Percentiles rank a stretch among this genome's conserved stretches.
These are phyloP conservation scores for Paralagenidium karlingii DNA, from an alignment of 352 stramenopile species.

Conservation along the genomic window DNA sequence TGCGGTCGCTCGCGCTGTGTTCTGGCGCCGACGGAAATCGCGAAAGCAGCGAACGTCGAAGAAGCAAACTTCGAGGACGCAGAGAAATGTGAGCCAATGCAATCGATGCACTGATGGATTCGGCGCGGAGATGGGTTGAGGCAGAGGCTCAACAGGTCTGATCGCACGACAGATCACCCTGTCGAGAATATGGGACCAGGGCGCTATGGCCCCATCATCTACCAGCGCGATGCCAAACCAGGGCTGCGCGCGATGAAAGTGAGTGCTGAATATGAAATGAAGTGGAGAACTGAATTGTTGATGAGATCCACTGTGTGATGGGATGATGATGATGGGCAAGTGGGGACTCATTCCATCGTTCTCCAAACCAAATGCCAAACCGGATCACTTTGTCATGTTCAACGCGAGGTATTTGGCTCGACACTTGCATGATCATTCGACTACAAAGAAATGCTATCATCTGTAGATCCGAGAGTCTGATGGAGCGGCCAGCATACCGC, in stretches of 20 bases:
- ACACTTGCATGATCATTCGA: background rate
- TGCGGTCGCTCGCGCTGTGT: slow-evolving; percentile 56
- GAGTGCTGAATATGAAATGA: slow-evolving; percentile 5
- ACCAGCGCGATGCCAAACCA: slow-evolving; percentile 7
- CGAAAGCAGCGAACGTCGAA: slow-evolving; percentile 25
- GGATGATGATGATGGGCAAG: slow-evolving; percentile 10
- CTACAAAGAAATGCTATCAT: background rate
- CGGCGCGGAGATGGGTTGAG: background rate
- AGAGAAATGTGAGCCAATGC: slow-evolving; percentile 45
- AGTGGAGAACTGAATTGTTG: no score
- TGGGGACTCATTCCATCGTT: slow-evolving; percentile 77
- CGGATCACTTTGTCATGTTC: slow-evolving; percentile 81
- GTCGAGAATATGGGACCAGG: slow-evolving; percentile 73
- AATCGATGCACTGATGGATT: slow-evolving; percentile 1
- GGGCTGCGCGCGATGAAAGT: slow-evolving; percentile 46
- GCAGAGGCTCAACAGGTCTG: no score
- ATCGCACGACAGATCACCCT: slow-evolving; percentile 56
- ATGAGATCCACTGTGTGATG: background rate
- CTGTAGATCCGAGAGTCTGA: slow-evolving; percentile 49
- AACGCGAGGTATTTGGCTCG: slow-evolving; percentile 70
- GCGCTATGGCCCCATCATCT: slow-evolving; percentile 43
- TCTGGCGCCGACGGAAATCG: slow-evolving; percentile 37
- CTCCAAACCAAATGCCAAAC: slow-evolving; percentile 54
- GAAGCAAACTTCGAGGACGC: slow-evolving; percentile 38
- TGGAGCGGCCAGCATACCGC: slow-evolving; percentile 58